Base-by-base conservation (phyloP, 2,329 filamentous ascomycete species). In the Fusarium buharicum region DNA sequence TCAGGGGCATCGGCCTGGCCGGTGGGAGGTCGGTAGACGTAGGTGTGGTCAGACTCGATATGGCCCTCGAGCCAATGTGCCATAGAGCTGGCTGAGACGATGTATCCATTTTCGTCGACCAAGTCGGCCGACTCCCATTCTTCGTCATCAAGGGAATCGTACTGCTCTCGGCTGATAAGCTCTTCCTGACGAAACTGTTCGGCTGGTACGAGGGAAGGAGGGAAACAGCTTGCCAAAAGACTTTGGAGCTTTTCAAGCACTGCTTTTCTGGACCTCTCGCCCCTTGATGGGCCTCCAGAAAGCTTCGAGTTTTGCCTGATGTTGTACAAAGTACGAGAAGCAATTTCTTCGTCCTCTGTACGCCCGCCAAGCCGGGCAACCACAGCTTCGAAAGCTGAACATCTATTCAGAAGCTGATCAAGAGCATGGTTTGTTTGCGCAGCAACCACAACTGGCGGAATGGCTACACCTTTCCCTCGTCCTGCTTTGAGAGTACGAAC, bases 341-440 rank as follows among this genome's bases (percentile, higher is more conserved):
- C 86, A 64, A 96, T 88, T 0, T 83, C 81, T 1, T 79, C 76
- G 57, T 91, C 88, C 47, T 86, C 84, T 16, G 89, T 91, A 27
- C 90, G 84, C 3, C 88, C 87, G 37, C 92, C 92, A 10, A 85
- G 71, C 3, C 83, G 81, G 10, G 80, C 77, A 54, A 93, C 87
- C 1, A 85, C 82, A 81, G 64, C 59, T 5, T 75, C 90, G 3
- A 73, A 75, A 1, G 67, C 50, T 1, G 86, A 79, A 14, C 92
- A 81, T 50, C 89, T 85, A 1, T 78, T 77, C 0, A 97, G 79
- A 0, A 97, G 79, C 71, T 97, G 93, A 67, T 97, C 93, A 0
- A 97, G 78, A 0, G 93, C 93, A 74, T 97, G 92, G 56, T 97
- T 97, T 0, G 93, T 97, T 68, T 97, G 92, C 8, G 92, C 92